Conservation (phyloP, 2,329 filamentous ascomycete genomes). For the Zasmidium cellare region DNA sequence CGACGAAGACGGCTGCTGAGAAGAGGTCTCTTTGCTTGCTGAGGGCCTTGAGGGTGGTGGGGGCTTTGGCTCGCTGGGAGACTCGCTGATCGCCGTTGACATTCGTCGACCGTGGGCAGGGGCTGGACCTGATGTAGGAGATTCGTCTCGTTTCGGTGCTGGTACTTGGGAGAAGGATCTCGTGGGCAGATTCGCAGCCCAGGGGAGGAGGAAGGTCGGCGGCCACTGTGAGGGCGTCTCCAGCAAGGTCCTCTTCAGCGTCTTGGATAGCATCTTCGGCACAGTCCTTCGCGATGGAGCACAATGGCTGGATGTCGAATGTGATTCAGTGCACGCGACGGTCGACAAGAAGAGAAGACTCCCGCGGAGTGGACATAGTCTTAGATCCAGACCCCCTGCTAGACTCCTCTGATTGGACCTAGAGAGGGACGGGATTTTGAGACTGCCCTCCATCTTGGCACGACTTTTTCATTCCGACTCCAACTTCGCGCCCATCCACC, state of each 20-base stretch:
- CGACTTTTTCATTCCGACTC: not conserved
- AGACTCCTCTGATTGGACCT: too few relatives aligned
- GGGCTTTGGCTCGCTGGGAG: not conserved
- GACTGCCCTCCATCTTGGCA: not conserved
- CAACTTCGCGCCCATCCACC: not conserved
- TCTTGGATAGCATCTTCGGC: constrained; percentile 46
- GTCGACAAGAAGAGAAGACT: constrained; percentile 2
- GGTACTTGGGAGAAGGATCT: constrained; percentile 20
- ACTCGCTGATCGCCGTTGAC: not conserved
- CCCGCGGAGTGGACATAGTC: not conserved
- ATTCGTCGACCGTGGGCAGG: not conserved
- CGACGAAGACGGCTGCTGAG: constrained; percentile 47
- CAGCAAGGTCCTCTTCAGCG: constrained; percentile 63
- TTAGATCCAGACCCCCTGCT: not conserved
- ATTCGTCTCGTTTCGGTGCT: not conserved
- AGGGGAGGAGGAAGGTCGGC: constrained; percentile 55
- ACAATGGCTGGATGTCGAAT: not conserved
- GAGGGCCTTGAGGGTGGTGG: constrained; percentile 3
- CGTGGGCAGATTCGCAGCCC: constrained; percentile 49
- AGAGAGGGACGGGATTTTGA: too few relatives aligned
- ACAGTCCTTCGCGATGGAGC: not conserved
- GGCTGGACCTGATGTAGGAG: not conserved
- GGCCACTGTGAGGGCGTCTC: constrained; percentile 58
- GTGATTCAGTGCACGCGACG: not conserved
- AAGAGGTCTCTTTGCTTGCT: not conserved